Conservation (phyloP, 768 basidiomycete species). For the Harrya chromipes region DNA sequence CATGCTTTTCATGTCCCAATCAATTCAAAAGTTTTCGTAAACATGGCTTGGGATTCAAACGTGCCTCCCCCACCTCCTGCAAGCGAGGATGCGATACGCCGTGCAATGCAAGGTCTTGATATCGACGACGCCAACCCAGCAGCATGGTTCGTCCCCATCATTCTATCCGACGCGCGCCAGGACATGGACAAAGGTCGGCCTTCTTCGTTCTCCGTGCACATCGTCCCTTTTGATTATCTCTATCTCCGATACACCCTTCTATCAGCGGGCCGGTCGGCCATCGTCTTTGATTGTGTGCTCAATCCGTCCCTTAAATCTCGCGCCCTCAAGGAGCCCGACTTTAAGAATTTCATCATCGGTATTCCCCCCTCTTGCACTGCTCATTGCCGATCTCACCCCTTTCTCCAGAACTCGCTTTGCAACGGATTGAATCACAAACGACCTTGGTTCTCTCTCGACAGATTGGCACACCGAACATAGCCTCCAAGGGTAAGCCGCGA, state of each 20-base stretch:
- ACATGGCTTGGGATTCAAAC: constrained; percentile 66
- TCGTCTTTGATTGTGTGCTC: constrained; percentile 75
- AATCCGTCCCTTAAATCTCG: constrained; percentile 58
- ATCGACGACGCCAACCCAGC: constrained; percentile 37
- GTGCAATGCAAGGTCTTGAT: constrained; percentile 53
- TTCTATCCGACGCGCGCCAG: constrained; percentile 60
- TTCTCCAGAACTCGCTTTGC: constrained; percentile 59
- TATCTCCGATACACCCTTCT: constrained; percentile 14
- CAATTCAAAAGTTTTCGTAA: constrained; percentile 67
- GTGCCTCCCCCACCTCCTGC: constrained; percentile 68
- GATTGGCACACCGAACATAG: constrained; percentile 73
- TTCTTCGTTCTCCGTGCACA: constrained; percentile 6
- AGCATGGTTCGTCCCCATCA: constrained; percentile 65
- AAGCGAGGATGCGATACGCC: constrained; percentile 54
- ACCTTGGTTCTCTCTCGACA: constrained; percentile 60
- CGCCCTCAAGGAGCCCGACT: constrained; percentile 55
- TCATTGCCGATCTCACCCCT: constrained; percentile 13
- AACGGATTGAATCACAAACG: constrained; percentile 63
- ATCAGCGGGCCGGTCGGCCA: constrained; percentile 62
- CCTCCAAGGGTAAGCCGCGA: constrained; percentile 65
- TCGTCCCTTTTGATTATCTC: constrained; percentile 7
- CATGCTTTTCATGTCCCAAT: constrained; percentile 34
- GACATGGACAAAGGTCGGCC: constrained; percentile 69
- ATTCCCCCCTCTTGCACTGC: constrained; percentile 1
- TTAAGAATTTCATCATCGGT: constrained; percentile 72